phyloP scores from a whole-genome alignment of 805 yeast species.

The Priceomyces castillae region DNA sequence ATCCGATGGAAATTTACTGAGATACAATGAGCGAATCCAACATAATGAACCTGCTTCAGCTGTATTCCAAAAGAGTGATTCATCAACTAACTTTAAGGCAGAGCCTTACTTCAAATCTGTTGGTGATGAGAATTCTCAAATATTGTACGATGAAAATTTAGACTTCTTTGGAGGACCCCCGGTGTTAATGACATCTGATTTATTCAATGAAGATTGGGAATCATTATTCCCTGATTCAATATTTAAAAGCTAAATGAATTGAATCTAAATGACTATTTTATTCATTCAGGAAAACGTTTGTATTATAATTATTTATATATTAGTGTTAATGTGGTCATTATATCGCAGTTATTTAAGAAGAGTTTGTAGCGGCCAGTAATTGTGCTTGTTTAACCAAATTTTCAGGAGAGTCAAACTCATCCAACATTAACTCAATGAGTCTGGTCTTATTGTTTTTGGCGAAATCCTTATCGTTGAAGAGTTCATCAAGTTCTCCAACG shows the following conservation, averaged over 20 bases:
- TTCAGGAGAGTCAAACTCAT: slow-evolving; percentile 36
- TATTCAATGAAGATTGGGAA: slow-evolving; percentile 49
- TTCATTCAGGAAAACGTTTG: background rate
- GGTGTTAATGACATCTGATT: slow-evolving; percentile 49
- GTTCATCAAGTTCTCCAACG: slow-evolving; percentile 22
- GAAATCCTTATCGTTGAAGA: slow-evolving; percentile 27
- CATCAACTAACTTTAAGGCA: background rate
- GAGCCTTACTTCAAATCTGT: slow-evolving; percentile 4
- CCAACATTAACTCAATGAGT: slow-evolving; percentile 36
- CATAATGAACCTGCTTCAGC: background rate
- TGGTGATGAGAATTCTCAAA: slow-evolving; percentile 16
- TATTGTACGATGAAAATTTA: slow-evolving; percentile 24
- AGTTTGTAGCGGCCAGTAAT: slow-evolving; percentile 27
- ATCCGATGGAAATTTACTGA: background rate
- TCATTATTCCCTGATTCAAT: slow-evolving; percentile 47
- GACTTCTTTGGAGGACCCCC: slow-evolving; percentile 54
- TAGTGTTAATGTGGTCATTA: no score
- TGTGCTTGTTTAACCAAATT: slow-evolving; percentile 37
- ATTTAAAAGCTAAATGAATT: slow-evolving; percentile 16
- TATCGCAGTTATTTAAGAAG: background rate
- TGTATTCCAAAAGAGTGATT: background rate
- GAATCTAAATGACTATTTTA: background rate
- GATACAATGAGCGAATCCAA: background rate
- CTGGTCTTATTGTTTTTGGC: slow-evolving; percentile 30
- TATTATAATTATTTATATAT: background rate